phyloP scores from a whole-genome alignment of 1,139 yeast genomes.

The Diutina ranongensis region DNA sequence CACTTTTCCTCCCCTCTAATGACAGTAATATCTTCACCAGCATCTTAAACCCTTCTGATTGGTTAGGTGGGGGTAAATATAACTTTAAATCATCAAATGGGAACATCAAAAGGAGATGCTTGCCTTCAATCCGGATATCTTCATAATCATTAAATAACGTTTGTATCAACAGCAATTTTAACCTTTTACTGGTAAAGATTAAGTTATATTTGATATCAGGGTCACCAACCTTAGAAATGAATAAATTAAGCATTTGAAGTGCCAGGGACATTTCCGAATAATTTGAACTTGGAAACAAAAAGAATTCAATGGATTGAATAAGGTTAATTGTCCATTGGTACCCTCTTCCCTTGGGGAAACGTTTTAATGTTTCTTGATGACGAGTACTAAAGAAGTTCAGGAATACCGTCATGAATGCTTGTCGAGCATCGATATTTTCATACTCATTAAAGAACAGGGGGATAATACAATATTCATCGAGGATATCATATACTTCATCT shows the following conservation, averaged over 20 bases:
- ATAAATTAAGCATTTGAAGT: neutral
- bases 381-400: neutral
- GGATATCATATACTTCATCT: neutral
- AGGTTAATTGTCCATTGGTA: neutral
- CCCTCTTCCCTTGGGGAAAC: neutral
- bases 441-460: neutral
- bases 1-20: constrained; percentile 3
- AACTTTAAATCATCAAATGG: neutral
- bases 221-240: neutral
- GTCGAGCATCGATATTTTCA: neutral
- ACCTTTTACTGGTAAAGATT: neutral
- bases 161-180: neutral
- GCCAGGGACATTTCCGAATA: neutral
- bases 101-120: neutral
- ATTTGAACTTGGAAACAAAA: neutral
- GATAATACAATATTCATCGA: neutral
- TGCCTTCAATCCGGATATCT: neutral
- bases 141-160: constrained; percentile 1
- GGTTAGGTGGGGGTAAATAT: neutral
- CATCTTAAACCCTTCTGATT: neutral
- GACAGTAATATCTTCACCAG: neutral
- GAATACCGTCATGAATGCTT: neutral
- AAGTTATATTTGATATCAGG: too few relatives aligned
- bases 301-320: neutral
- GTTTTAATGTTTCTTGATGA: neutral